Conservation (phyloP, 208 protist genomes). For the Leishmania lainsoni region DNA sequence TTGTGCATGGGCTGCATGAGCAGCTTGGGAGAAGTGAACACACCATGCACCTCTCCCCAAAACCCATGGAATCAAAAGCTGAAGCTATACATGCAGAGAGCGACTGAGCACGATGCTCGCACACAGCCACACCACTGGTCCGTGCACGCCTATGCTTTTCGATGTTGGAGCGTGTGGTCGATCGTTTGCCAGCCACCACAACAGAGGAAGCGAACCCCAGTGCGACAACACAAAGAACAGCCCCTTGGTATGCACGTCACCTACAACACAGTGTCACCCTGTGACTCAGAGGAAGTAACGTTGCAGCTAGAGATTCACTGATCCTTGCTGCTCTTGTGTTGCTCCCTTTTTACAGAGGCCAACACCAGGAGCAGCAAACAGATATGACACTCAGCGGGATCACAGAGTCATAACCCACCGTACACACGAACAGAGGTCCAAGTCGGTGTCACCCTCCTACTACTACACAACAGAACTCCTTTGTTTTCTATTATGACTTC, state of each 20-base stretch:
- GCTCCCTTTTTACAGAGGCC: neutral
- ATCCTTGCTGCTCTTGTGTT: neutral
- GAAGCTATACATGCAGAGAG: too few relatives aligned
- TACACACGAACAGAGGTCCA: neutral
- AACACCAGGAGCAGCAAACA: neutral
- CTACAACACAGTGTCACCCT: neutral
- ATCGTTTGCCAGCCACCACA: neutral
- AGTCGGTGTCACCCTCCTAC: neutral
- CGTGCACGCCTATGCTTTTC: neutral
- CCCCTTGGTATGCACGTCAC: neutral
- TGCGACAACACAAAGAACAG: neutral
- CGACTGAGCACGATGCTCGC: neutral
- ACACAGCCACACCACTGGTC: neutral
- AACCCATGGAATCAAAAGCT: neutral
- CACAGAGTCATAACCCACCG: neutral
- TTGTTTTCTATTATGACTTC: conserved; percentile 63
- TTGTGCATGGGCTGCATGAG: neutral
- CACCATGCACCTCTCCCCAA: neutral
- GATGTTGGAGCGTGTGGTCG: neutral
- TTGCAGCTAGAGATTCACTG: neutral
- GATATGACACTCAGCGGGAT: neutral
- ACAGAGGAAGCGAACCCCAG: neutral
- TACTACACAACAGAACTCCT: neutral
- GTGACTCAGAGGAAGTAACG: neutral
- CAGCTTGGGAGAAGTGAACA: neutral